phyloP scores from a whole-genome alignment of 2,329 filamentous ascomycete genomes.

The Colletotrichum sp. region DNA sequence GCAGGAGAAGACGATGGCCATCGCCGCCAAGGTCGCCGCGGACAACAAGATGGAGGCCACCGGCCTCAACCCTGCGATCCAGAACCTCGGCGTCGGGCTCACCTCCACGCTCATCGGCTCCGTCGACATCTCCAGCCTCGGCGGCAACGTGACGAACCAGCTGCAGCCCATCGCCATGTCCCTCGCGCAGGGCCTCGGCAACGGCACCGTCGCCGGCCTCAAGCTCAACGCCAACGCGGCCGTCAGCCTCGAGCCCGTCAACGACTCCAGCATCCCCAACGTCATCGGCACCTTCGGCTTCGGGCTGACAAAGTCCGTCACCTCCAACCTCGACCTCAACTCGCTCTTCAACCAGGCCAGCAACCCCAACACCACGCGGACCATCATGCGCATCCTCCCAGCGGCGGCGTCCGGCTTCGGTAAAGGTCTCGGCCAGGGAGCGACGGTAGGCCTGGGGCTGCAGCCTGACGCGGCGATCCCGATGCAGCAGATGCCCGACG shows the following conservation, averaged over 20 bases:
- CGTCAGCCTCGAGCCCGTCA: slow-evolving; percentile 18
- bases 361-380: slow-evolving; percentile 14
- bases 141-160: slow-evolving; percentile 10
- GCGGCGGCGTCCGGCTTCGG: slow-evolving; percentile 31
- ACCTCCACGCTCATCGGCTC: slow-evolving; percentile 30
- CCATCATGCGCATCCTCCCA: slow-evolving; percentile 24
- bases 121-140: slow-evolving; percentile 23
- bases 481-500: slow-evolving; percentile 24
- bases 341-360: slow-evolving; percentile 17
- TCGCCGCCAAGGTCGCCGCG: slow-evolving; percentile 25
- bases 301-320: slow-evolving; percentile 28
- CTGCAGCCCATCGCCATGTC: slow-evolving; percentile 25
- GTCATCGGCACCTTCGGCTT: slow-evolving; percentile 31
- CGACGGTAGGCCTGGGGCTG: slow-evolving; percentile 30
- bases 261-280: slow-evolving; percentile 24
- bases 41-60: slow-evolving; percentile 32
- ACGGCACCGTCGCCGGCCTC: slow-evolving; percentile 27
- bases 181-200: slow-evolving; percentile 27
- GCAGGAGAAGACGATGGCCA: slow-evolving; percentile 4
- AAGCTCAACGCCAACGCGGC: slow-evolving; percentile 21
- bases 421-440: slow-evolving; percentile 29
- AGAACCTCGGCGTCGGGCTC: slow-evolving; percentile 33
- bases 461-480: slow-evolving; percentile 26
- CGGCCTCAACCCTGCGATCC: slow-evolving; percentile 32
- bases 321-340: slow-evolving; percentile 27